phyloP scores from a whole-genome alignment of 2,329 filamentous ascomycete species.

The Paraphoma sp. region DNA sequence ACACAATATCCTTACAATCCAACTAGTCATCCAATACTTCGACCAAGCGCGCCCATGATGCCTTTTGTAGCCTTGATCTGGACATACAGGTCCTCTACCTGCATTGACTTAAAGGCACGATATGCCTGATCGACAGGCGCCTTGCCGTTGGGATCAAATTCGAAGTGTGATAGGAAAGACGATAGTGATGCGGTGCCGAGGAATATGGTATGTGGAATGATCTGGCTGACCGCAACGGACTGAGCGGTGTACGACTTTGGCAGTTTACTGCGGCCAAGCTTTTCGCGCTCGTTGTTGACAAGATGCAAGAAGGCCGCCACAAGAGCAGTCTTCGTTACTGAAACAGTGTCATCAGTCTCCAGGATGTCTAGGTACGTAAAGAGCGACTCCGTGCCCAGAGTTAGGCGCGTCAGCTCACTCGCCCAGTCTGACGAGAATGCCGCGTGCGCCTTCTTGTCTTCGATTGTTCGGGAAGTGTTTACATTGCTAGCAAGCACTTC shows the following conservation, averaged over 20 bases:
- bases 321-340: not conserved
- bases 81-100: not conserved
- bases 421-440: not conserved
- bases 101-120: not conserved
- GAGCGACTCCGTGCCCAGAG: slow-evolving; percentile 3
- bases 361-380: slow-evolving; percentile 2
- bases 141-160: not conserved
- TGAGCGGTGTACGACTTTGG: not conserved
- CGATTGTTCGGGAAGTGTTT: not conserved
- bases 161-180: not conserved
- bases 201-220: slow-evolving; percentile 2
- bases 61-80: not conserved
- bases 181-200: not conserved
- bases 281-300: slow-evolving; percentile 1
- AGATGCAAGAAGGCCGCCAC: not conserved
- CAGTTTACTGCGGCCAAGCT: not conserved
- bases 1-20: not conserved
- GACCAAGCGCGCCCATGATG: slow-evolving; percentile 2
- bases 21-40: not conserved
- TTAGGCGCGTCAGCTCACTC: not conserved
- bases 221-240: slow-evolving; percentile 1
- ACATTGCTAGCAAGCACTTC: not conserved
- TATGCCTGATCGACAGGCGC: not conserved
- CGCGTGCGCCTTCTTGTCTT: not conserved
- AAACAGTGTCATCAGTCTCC: not conserved